Evolutionary conservation across 176 grass and related monocot genomes (phyloP).

Genomic region (Rhynchospora breviuscula): DNA sequence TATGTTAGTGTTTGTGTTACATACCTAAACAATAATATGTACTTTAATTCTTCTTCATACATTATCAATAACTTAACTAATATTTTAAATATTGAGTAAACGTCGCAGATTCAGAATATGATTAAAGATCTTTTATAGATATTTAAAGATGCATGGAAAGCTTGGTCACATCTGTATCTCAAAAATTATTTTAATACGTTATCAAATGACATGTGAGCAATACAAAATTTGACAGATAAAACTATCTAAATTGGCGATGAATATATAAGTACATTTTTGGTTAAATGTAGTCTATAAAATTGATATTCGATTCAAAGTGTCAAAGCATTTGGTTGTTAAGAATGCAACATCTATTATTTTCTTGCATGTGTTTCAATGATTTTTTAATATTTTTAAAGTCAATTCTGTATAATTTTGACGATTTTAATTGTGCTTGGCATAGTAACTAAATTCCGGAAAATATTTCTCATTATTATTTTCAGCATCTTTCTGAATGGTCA

Average conservation of each 20-base stretch:
- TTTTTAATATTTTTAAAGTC: not conserved
- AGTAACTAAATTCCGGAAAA: too few species aligned
- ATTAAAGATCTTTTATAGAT: too few species aligned
- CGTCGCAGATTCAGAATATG: too few species aligned
- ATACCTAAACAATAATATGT: too few species aligned
- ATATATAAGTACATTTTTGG: not conserved
- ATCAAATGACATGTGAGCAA: not conserved
- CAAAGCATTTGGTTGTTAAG: not conserved
- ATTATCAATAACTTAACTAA: too few species aligned
- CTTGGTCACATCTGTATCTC: too few species aligned
- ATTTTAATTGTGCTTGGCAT: not conserved
- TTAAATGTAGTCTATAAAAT: not conserved
- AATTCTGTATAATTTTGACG: not conserved
- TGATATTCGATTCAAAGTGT: not conserved
- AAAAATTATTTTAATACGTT: not conserved
- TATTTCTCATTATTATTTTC: too few species aligned
- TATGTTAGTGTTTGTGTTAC: too few species aligned
- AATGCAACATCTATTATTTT: not conserved
- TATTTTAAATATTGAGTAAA: too few species aligned
- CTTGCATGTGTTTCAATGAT: not conserved
- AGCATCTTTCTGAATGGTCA: too few species aligned
- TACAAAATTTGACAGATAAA: not conserved
- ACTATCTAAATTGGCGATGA: not conserved
- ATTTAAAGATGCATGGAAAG: too few species aligned
- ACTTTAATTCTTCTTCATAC: too few species aligned